These are phyloP conservation scores for Kandelia obovata DNA, from an alignment of 345 rosid species.

Conservation along the genomic window DNA sequence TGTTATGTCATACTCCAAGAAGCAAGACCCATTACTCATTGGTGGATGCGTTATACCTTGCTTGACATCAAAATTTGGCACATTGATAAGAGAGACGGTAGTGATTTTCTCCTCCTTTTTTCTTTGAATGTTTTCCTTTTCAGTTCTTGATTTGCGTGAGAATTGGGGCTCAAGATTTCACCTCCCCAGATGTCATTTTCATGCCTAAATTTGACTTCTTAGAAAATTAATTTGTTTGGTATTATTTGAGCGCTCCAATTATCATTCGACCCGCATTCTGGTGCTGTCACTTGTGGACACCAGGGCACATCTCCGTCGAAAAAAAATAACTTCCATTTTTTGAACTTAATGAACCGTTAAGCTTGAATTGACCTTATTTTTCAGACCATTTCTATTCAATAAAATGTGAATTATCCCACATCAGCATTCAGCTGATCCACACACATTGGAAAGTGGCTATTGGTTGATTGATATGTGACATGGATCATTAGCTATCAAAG, in stretches of 20 bases:
- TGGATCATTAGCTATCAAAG: not conserved
- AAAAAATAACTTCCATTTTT: too few species aligned
- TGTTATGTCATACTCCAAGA: conserved; percentile 2
- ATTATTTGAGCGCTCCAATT: not conserved
- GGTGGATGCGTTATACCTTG: not conserved
- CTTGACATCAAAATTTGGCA: conserved; percentile 3
- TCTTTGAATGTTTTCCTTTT: not conserved
- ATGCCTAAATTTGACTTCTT: not conserved
- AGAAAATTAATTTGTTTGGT: not conserved
- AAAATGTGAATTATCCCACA: too few species aligned
- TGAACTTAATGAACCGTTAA: too few species aligned
- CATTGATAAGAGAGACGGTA: not conserved
- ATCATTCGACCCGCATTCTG: not conserved
- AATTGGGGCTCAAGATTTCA: not conserved
- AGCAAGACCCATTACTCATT: conserved; percentile 6
- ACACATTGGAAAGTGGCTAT: not conserved
- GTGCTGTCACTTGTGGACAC: not conserved
- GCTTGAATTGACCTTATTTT: too few species aligned
- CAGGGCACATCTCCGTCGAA: not conserved
- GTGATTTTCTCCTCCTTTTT: not conserved
- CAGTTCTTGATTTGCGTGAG: not conserved
- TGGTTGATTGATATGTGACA: not conserved
- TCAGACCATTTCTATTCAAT: too few species aligned
- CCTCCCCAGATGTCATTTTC: conserved; percentile 1
- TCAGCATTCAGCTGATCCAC: not conserved